phyloP scores from a whole-genome alignment of 805 yeast species.

The Brettanomyces anomalus region DNA sequence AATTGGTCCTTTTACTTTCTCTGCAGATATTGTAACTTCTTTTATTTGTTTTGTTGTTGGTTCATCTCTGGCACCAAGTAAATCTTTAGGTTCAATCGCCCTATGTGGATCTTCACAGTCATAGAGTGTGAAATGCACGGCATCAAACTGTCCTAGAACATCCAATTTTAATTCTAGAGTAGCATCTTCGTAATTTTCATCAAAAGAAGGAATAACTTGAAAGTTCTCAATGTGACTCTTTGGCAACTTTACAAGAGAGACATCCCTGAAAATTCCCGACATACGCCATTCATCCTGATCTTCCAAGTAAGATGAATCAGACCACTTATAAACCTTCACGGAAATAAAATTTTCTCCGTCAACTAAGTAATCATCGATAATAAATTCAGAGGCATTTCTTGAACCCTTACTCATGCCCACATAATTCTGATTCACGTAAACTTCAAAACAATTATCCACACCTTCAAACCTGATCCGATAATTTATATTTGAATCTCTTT shows the following conservation, averaged over 20 bases:
- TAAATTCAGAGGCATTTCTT: background rate
- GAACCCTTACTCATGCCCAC: slow-evolving; percentile 1
- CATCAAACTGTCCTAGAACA: background rate
- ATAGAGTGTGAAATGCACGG: background rate
- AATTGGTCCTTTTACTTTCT: background rate
- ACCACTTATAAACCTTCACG: background rate
- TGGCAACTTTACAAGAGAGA: background rate
- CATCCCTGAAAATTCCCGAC: slow-evolving; percentile 1
- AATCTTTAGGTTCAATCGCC: background rate
- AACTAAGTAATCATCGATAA: background rate
- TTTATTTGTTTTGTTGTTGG: background rate
- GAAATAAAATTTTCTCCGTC: background rate
- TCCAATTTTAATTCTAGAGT: background rate
- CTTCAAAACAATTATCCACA: background rate
- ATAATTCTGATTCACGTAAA: background rate
- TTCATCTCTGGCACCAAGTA: background rate
- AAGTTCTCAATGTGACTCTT: background rate
- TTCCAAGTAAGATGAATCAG: slow-evolving; percentile 1
- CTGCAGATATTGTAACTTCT: background rate
- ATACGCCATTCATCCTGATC: slow-evolving; percentile 1
- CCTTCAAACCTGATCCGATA: slow-evolving; percentile 1
- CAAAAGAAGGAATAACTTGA: background rate
- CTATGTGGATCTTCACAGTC: slow-evolving; percentile 1
- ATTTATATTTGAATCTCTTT: background rate
- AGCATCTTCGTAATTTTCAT: background rate